Evolutionary conservation across 179 eudicot species (phyloP).

Genomic region (Corrigiola litoralis): DNA sequence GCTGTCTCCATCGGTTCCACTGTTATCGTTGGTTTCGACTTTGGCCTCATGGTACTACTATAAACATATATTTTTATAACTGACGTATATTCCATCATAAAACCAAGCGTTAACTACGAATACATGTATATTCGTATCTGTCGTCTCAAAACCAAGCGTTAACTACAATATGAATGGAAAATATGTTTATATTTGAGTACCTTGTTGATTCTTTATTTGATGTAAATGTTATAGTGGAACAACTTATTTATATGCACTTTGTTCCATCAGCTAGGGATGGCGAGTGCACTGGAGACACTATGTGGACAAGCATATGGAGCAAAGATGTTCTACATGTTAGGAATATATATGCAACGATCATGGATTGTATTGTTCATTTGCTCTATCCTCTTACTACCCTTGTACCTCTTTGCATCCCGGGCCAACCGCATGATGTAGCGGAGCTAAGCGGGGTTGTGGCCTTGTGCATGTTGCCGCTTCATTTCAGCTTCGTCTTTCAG

Average conservation of each 20-base stretch:
- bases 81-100: too few species aligned
- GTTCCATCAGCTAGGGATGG: conserved; percentile 31
- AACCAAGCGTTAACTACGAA: too few species aligned
- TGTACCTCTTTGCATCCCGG: conserved; percentile 21
- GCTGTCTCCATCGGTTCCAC: conserved; percentile 16
- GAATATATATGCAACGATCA: conserved; percentile 25
- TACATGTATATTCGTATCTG: too few species aligned
- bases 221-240: too few species aligned
- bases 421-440: conserved; percentile 22
- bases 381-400: conserved; percentile 11
- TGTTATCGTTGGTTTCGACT: conserved; percentile 7
- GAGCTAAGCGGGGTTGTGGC: conserved; percentile 21
- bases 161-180: too few species aligned
- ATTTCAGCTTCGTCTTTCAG: conserved; percentile 25
- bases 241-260: too few species aligned
- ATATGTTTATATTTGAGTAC: too few species aligned
- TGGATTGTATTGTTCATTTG: conserved; percentile 22
- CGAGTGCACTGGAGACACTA: conserved; percentile 30
- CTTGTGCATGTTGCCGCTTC: conserved; percentile 20
- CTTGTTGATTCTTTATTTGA: too few species aligned
- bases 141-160: too few species aligned
- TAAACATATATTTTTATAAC: too few species aligned
- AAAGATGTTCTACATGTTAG: conserved; percentile 21
- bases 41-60: conserved; percentile 25
- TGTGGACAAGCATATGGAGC: conserved; percentile 32